These are phyloP conservation scores for Effrenium voratum DNA, from an alignment of 73 alveolate species.

Conservation along the genomic window DNA sequence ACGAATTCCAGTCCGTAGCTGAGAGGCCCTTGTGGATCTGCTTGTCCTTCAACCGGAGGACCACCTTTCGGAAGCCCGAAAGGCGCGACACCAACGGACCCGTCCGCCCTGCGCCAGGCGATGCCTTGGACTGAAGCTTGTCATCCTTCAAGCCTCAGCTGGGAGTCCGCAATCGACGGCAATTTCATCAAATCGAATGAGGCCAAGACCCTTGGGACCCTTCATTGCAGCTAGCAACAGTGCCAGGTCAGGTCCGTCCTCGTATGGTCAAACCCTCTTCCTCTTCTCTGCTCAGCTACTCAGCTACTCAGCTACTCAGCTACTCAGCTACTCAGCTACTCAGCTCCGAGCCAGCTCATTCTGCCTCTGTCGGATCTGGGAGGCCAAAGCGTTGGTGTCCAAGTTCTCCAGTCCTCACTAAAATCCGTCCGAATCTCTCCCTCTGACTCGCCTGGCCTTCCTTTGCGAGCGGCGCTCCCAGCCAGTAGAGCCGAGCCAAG, in stretches of 20 bases:
- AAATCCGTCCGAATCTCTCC: not conserved
- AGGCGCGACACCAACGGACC: not conserved
- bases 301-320: not conserved
- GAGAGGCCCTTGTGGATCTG: constrained; percentile 64
- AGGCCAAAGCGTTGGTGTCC: constrained; percentile 26
- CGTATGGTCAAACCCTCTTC: not conserved
- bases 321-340: not conserved
- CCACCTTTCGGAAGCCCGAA: constrained; percentile 19
- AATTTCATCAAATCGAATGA: not conserved
- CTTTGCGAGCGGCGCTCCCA: constrained; percentile 41
- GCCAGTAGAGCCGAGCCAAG: constrained; percentile 78
- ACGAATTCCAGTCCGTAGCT: constrained; percentile 14
- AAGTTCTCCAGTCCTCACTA: too few species aligned
- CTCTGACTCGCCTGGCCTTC: constrained; percentile 14
- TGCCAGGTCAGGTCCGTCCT: constrained; percentile 81
- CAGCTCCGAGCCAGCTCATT: constrained; percentile 24
- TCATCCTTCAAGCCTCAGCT: constrained; percentile 32
- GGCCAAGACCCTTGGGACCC: constrained; percentile 37
- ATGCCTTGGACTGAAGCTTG: constrained; percentile 59
- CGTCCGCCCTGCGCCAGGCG: too few species aligned
- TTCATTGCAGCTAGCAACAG: constrained; percentile 68
- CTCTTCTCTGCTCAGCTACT: not conserved
- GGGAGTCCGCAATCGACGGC: not conserved
- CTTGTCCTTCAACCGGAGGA: constrained; percentile 64
- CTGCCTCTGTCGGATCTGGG: constrained; percentile 57